These are phyloP conservation scores for Dryas integrifolia DNA, from an alignment of 331 rosid species.

Conservation along the genomic window DNA sequence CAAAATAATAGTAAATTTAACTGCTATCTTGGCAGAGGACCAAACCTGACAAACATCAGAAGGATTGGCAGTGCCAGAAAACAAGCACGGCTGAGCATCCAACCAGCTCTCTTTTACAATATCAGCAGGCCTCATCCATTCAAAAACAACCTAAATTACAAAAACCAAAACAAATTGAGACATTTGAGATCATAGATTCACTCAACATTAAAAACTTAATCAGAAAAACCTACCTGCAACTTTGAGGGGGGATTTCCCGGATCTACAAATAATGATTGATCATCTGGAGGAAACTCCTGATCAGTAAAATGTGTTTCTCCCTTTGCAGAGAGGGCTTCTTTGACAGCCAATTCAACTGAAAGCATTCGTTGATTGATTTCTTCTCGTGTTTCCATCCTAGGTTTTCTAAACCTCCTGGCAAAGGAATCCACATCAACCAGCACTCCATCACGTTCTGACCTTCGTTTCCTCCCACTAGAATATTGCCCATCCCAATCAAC, in stretches of 20 bases:
- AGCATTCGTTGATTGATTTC: slow-evolving; percentile 92
- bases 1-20: slow-evolving; percentile 9
- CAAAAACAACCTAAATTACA: slow-evolving; percentile 67
- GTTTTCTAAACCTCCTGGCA: slow-evolving; percentile 84
- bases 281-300: slow-evolving; percentile 96
- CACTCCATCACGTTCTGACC: slow-evolving; percentile 88
- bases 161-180: slow-evolving; percentile 20
- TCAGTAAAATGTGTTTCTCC: slow-evolving; percentile 82
- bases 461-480: slow-evolving; percentile 95
- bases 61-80: slow-evolving; percentile 83
- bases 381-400: slow-evolving; percentile 85
- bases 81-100: slow-evolving; percentile 66
- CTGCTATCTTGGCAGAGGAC: slow-evolving; percentile 11
- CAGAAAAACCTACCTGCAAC: slow-evolving; percentile 55
- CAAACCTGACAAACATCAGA: slow-evolving; percentile 99
- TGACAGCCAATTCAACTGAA: slow-evolving; percentile 93
- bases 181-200: not conserved
- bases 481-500: slow-evolving; percentile 99
- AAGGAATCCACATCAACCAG: slow-evolving; percentile 86
- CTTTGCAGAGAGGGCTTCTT: slow-evolving; percentile 89
- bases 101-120: slow-evolving; percentile 54
- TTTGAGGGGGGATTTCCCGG: slow-evolving; percentile 75
- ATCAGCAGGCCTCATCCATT: slow-evolving; percentile 89
- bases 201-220: not conserved
- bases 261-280: slow-evolving; percentile 77